Base-by-base conservation (phyloP, 2,329 filamentous ascomycete genomes). In the Aureobasidium sp. region DNA sequence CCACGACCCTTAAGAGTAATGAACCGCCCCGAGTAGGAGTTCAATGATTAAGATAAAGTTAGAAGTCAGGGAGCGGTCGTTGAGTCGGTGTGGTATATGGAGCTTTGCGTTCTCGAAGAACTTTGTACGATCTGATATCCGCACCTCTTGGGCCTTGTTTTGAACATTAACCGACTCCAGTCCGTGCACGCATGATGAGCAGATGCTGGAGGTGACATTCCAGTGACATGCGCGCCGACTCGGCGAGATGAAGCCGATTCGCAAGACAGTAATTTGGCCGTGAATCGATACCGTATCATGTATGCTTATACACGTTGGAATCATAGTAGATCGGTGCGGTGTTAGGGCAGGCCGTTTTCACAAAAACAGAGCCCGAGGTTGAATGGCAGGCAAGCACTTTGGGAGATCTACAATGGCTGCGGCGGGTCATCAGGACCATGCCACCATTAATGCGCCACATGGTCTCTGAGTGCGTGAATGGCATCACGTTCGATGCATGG, bases 181-280 rank as follows among this genome's bases (percentile, higher is more conserved):
- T 21, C 42, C 41, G 53, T 34, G 39, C 53, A 37, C 41, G 29
- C 30, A 27, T 25, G 11, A 15, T 13, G 13, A 21, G n/a, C 39
- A 55, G 11, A 34, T 36, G 39, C 29, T 36, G 16, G n/a, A 36
- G n/a, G 53, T 55, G 53, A 55, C 39, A 55, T 55, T 25, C 29
- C 53, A 45, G 53, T 55, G 53, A 55, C 53, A 55, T 55, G n/a
- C 52, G 27, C 39, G n/a, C 52, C 39, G 21, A 29, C n/a, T 44
- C 39, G 53, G 29, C 53, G 27, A 39, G 25, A 41, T 32, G 30
- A 21, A 29, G 27, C 37, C 53, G 53, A 55, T 55, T 25, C 53
- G 41, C 41, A 27, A 25, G n/a, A 32, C n/a, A n/a, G 27, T 15
- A 45, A 32, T 57, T 45, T 27, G 53, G 30, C 39, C n/a, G 30